A percentile compares a stretch with the other conserved stretches of the same genome.
Evolutionary conservation across 1,284 basidiomycete genomes (phyloP).

Genomic region (Ustilago sp.): DNA sequence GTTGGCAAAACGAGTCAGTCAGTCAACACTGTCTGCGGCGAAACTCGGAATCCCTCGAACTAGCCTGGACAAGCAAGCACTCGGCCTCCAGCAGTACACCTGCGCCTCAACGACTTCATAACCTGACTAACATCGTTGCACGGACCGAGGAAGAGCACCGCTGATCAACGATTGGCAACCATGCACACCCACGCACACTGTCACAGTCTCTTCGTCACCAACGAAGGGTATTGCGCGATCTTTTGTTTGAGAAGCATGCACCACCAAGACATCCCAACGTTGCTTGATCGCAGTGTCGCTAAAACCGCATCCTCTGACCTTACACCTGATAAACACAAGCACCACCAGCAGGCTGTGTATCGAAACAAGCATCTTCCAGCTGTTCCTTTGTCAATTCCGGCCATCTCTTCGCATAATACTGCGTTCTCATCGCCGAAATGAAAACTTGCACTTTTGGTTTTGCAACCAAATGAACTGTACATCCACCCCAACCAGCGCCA

Average conservation of each 20-base stretch:
- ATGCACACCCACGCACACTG: no score
- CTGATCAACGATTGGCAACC: no score
- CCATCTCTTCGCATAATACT: conserved; percentile 55
- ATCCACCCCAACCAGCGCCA: conserved; percentile 68
- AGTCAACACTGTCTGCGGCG: no score
- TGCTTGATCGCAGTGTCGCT: not conserved
- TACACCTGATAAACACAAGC: conserved; percentile 61
- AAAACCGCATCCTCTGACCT: not conserved
- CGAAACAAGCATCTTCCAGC: conserved; percentile 60
- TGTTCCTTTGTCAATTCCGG: conserved; percentile 45
- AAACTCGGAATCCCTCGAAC: no score
- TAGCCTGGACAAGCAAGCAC: no score
- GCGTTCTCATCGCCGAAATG: conserved; percentile 48
- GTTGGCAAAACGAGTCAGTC: no score
- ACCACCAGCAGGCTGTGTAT: conserved; percentile 64
- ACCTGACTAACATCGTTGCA: no score
- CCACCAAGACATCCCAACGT: not conserved
- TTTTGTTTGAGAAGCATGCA: not conserved
- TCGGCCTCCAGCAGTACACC: no score
- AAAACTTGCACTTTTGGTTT: conserved; percentile 52
- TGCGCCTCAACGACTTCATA: no score
- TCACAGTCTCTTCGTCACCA: no score
- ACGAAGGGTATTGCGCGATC: no score
- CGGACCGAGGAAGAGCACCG: no score
- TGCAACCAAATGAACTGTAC: conserved; percentile 65